phyloP scores from a whole-genome alignment of 1,284 basidiomycete species.

The Grifola frondosa region DNA sequence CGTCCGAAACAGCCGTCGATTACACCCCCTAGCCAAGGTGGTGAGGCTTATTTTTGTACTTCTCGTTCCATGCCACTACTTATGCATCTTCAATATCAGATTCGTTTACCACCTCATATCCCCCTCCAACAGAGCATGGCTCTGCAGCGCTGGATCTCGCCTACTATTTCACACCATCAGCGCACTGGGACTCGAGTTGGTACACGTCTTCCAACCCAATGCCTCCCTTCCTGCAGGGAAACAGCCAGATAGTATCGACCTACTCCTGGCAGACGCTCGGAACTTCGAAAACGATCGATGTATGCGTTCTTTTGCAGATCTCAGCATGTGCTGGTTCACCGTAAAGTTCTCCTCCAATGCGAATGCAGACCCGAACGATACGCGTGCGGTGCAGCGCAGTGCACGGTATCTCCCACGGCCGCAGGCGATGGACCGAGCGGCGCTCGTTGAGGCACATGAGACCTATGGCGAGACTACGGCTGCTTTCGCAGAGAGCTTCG shows the following conservation, averaged over 20 bases:
- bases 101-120: conserved; percentile 30
- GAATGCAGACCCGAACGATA: conserved; percentile 35
- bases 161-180: conserved; percentile 43
- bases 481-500: conserved; percentile 47
- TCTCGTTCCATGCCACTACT: not conserved
- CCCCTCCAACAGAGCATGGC: conserved; percentile 30
- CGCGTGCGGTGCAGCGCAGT: conserved; percentile 31
- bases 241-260: conserved; percentile 27
- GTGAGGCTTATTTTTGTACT: not conserved
- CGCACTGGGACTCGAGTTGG: conserved; percentile 43
- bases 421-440: conserved; percentile 29
- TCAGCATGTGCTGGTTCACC: conserved; percentile 49
- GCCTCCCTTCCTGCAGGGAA: conserved; percentile 38
- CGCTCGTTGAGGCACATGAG: conserved; percentile 43
- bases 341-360: conserved; percentile 37
- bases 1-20: conserved; percentile 10
- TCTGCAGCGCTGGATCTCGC: conserved; percentile 41
- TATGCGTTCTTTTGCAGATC: conserved; percentile 45
- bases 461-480: conserved; percentile 52
- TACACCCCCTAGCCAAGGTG: conserved; percentile 1
- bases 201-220: conserved; percentile 36
- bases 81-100: conserved; percentile 1
- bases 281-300: conserved; percentile 32
- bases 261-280: conserved; percentile 33
- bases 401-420: conserved; percentile 44